phyloP scores from a whole-genome alignment of 306 rosid species.

The Acmispon strigosus region DNA sequence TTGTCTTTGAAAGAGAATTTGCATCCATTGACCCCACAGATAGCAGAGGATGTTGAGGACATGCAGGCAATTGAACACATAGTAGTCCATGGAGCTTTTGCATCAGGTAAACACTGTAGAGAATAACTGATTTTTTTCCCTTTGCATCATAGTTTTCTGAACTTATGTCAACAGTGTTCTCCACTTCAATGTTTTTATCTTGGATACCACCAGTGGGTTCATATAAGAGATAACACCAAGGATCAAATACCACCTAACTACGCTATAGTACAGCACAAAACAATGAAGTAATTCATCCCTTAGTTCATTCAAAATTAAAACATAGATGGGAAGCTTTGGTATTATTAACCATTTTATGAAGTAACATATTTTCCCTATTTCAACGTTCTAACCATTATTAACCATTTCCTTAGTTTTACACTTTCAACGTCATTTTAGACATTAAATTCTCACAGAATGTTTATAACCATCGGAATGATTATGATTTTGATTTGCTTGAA shows the following conservation, averaged over 20 bases:
- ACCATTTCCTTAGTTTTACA: background rate
- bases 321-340: too few species aligned
- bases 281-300: too few species aligned
- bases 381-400: too few species aligned
- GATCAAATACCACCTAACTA: too few species aligned
- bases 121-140: background rate
- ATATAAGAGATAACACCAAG: too few species aligned
- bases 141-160: background rate
- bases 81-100: constrained; percentile 64
- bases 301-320: too few species aligned
- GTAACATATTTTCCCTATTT: too few species aligned
- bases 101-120: constrained; percentile 47
- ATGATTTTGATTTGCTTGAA: background rate
- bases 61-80: constrained; percentile 52
- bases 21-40: constrained; percentile 71
- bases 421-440: background rate
- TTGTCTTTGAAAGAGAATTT: constrained; percentile 43
- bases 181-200: background rate
- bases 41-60: constrained; percentile 53
- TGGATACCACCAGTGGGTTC: too few species aligned
- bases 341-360: too few species aligned
- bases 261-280: too few species aligned
- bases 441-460: background rate
- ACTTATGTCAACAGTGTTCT: background rate
- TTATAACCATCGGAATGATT: background rate